phyloP scores from a whole-genome alignment of 208 protist species.

The Trypanosomatidae sp. region DNA sequence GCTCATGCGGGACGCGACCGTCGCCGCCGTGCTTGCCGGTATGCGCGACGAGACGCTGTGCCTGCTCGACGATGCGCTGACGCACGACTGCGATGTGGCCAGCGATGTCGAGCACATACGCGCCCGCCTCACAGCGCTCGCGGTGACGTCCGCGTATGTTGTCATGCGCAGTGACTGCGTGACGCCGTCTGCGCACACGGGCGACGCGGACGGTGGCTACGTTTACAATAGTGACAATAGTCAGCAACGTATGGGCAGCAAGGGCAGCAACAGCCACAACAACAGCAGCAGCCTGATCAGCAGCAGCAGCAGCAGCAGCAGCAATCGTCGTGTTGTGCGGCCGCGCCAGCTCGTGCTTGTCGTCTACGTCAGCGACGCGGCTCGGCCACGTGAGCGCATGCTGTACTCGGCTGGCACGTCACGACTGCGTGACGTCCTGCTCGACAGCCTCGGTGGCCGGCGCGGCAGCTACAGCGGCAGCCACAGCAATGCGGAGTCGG shows the following conservation, averaged over 20 bases:
- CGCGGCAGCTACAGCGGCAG: too few species aligned
- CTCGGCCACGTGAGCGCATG: constrained; percentile 43
- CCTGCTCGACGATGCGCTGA: constrained; percentile 16
- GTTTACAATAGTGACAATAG: too few species aligned
- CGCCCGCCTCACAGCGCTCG: constrained; percentile 10
- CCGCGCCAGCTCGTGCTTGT: constrained; percentile 14
- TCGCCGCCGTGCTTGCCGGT: constrained; percentile 22
- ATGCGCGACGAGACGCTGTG: constrained; percentile 35
- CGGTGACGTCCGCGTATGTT: constrained; percentile 6
- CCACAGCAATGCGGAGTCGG: constrained; percentile 4
- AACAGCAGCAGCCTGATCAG: too few species aligned
- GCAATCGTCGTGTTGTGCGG: too few species aligned
- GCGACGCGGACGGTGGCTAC: too few species aligned
- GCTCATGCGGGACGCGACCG: constrained; percentile 7
- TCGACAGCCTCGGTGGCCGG: too few species aligned
- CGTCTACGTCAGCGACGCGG: constrained; percentile 27
- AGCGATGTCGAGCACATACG: constrained; percentile 18
- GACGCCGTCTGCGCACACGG: constrained; percentile 9
- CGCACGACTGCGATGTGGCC: constrained; percentile 4
- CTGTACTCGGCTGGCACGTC: constrained; percentile 33
- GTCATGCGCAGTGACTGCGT: constrained; percentile 37
- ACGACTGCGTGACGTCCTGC: constrained; percentile 20
- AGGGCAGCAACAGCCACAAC: too few species aligned
- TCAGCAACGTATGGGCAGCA: too few species aligned
- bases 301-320: too few species aligned